A percentile compares a stretch with the other conserved stretches of the same genome.
These are phyloP conservation scores for Aspergillus quadrilineatus DNA, from an alignment of 2,329 filamentous ascomycete species.

Conservation along the genomic window DNA sequence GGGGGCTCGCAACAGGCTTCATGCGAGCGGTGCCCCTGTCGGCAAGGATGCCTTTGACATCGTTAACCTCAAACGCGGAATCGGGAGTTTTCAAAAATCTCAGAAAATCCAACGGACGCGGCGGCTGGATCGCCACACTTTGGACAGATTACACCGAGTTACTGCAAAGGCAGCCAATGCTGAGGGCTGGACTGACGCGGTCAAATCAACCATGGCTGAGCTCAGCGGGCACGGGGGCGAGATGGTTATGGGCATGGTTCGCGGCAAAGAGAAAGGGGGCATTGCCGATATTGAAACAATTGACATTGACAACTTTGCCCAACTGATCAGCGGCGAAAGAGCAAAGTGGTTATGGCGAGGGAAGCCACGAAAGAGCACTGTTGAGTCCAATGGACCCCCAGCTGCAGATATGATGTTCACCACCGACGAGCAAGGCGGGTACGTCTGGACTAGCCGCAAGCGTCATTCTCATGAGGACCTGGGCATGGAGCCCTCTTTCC, in stretches of 20 bases:
- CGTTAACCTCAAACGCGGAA: constrained; percentile 75
- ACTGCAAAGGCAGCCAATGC: constrained; percentile 88
- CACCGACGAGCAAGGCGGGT: constrained; percentile 47
- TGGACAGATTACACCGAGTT: constrained; percentile 75
- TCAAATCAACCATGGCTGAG: constrained; percentile 93
- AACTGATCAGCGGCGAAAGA: constrained; percentile 74
- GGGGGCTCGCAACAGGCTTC: constrained; percentile 84
- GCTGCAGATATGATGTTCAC: constrained; percentile 46
- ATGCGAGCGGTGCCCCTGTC: constrained; percentile 79
- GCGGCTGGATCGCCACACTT: constrained; percentile 76
- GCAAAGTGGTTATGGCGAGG: constrained; percentile 95
- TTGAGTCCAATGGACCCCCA: constrained; percentile 29
- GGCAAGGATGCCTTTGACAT: constrained; percentile 91
- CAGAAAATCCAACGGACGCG: constrained; percentile 77
- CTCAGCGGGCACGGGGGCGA: constrained; percentile 91
- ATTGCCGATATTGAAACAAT: constrained; percentile 91
- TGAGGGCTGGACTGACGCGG: constrained; percentile 86
- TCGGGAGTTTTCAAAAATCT: constrained; percentile 85
- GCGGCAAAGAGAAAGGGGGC: constrained; percentile 78
- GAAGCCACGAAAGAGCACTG: constrained; percentile 67
- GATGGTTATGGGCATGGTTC: constrained; percentile 93
- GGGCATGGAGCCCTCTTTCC: constrained; percentile 28
- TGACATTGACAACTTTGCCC: constrained; percentile 80
- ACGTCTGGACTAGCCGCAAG: constrained; percentile 46
- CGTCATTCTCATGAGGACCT: constrained; percentile 42